Conservation (phyloP, 225 moss, liverwort and hornwort species). For the Straminergon stramineum region DNA sequence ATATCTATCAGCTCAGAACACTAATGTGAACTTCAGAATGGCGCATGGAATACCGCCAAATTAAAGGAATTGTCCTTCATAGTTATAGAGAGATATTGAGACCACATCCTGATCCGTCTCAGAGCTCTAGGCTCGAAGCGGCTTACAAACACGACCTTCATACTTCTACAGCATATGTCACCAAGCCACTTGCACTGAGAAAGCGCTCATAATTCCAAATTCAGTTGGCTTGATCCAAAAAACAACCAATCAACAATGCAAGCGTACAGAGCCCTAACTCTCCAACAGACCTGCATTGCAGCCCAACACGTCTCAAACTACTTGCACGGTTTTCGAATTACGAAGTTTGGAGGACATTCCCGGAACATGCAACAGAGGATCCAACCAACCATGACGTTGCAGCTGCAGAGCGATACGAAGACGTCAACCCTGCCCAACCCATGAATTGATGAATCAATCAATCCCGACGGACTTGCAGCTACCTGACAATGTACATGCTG, state of each 20-base stretch:
- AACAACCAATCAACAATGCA: neutral
- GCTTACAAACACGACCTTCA: neutral
- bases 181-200: too few species aligned
- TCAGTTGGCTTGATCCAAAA: neutral
- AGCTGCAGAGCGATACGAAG: neutral
- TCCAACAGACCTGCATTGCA: neutral
- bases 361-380: neutral
- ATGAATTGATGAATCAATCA: neutral
- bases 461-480: neutral
- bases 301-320: neutral
- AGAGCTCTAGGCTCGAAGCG: neutral
- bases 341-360: neutral
- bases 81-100: neutral
- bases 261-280: neutral
- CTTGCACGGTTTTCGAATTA: neutral
- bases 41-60: too few species aligned
- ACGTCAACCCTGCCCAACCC: neutral
- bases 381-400: too few species aligned
- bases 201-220: neutral
- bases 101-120: neutral
- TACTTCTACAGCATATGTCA: neutral
- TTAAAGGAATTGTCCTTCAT: neutral
- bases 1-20: neutral
- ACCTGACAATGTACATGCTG: constrained; percentile 3
- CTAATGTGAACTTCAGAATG: neutral